Base-by-base conservation (phyloP, 768 basidiomycete genomes). In the Erythrobasidium yunnanense region DNA sequence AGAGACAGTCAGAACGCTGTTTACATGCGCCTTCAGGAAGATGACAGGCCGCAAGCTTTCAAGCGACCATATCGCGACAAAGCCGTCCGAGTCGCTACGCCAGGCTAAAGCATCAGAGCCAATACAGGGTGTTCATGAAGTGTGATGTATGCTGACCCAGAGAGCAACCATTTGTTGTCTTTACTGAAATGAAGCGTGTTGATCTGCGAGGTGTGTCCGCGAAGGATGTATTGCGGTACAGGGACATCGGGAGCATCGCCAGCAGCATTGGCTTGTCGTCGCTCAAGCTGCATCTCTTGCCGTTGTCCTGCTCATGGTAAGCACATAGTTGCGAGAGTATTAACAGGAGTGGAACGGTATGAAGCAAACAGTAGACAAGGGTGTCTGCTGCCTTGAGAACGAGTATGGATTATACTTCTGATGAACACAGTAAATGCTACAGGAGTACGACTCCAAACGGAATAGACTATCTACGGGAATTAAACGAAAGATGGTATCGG, bases 101-200 rank as follows among this genome's bases (percentile, higher is more conserved):
- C 22, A 2, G 13, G 18, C 34, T 34, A 49, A 13, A 7, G 34
- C 4, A 46, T 50, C 20, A 33, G 35, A 30, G 17, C 22, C 35
- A 15, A 17, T 17, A 56, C 15, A 63, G 5, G 7, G 18, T 8
- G 25, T 25, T 2, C 1, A 4, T 1, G 25, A 32, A 55, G 2
- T 5, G 25, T 0, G 15, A 0, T 50, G 17, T 27, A 20, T 27
- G 22, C 47, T 50, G 22, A 66, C 69, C 86, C 91, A 5, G 92
- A 88, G 77, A 90, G 92, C 4, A 97, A 77, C 18, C 87, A 79
- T 68, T 87, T 83, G 72, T 90, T 88, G 73, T 87, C 83, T 2
- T 78, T 70, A 0, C 89, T 88, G 71, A 90, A 77, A 47, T 76
- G 79, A 34, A 92, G 60, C 0, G 82, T 77, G 58, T 78, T 82